A percentile compares a stretch with the other conserved stretches of the same genome.
phyloP scores from a whole-genome alignment of 1,139 yeast species.

The Yamadazyma pseudoaaseri region DNA sequence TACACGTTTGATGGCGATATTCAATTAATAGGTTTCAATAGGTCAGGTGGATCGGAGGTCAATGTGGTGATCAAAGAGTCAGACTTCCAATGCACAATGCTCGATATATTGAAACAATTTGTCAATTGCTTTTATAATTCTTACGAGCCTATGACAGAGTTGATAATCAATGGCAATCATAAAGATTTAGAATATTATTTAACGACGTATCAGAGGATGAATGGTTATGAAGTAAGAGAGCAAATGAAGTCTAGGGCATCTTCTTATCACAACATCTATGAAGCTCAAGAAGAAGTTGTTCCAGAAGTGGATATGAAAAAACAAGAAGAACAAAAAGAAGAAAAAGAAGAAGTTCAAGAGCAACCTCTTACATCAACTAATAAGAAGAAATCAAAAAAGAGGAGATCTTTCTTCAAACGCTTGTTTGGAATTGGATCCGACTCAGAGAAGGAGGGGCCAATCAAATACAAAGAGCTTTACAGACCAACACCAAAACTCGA shows the following conservation, averaged over 20 bases:
- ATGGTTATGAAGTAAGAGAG: slow-evolving; percentile 14
- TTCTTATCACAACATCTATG: slow-evolving; percentile 2
- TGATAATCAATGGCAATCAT: slow-evolving; percentile 22
- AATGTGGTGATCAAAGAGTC: slow-evolving; percentile 23
- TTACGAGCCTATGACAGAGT: slow-evolving; percentile 21
- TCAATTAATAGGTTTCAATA: slow-evolving; percentile 28
- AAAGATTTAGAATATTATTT: slow-evolving; percentile 23
- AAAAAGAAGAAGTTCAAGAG: background rate
- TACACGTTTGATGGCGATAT: slow-evolving; percentile 28
- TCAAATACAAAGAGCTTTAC: slow-evolving; percentile 15
- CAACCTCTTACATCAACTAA: background rate
- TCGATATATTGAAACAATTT: slow-evolving; percentile 17
- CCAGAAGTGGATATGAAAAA: slow-evolving; percentile 8
- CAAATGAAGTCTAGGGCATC: slow-evolving; percentile 13
- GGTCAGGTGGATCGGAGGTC: slow-evolving; percentile 21
- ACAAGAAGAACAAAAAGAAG: background rate
- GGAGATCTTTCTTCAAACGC: slow-evolving; percentile 20
- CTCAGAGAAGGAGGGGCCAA: slow-evolving; percentile 5
- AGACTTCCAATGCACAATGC: slow-evolving; percentile 22
- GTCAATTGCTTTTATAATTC: slow-evolving; percentile 22
- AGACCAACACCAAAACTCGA: slow-evolving; percentile 18
- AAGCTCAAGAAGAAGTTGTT: slow-evolving; percentile 2
- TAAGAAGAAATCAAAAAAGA: slow-evolving; percentile 5
- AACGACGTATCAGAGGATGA: slow-evolving; percentile 12
- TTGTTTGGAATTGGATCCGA: slow-evolving; percentile 15